Conservation (phyloP, 2,329 filamentous ascomycete genomes). For the Calonectria fujianensis region DNA sequence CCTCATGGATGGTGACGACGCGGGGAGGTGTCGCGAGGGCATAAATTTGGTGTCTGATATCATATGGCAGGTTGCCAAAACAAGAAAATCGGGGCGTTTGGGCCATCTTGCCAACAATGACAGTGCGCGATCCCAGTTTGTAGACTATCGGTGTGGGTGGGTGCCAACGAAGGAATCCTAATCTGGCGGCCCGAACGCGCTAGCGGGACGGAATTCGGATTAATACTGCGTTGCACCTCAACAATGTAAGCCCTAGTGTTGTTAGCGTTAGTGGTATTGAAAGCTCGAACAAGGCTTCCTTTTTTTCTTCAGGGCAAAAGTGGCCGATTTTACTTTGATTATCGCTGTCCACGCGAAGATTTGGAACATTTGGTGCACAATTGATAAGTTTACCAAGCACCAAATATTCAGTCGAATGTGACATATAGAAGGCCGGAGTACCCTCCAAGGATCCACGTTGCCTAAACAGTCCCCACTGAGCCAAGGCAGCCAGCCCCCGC, state of each 20-base stretch:
- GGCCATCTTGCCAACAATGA: background rate
- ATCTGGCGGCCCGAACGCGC: background rate
- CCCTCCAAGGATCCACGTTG: background rate
- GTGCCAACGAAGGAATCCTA: background rate
- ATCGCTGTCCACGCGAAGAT: background rate
- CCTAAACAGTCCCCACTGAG: background rate
- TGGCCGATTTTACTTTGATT: background rate
- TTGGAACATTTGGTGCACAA: background rate
- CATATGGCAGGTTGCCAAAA: background rate
- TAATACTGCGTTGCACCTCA: background rate
- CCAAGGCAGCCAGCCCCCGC: background rate
- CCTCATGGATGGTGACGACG: background rate
- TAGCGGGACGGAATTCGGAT: background rate
- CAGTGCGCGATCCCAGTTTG: background rate
- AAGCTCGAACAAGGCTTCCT: too few species aligned
- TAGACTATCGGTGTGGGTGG: background rate
- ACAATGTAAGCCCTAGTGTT: background rate
- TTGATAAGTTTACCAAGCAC: background rate
- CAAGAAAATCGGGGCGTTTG: background rate
- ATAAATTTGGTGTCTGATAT: constrained; percentile 1
- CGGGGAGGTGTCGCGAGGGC: background rate
- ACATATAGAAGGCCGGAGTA: background rate
- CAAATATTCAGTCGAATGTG: background rate
- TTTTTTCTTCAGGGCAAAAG: too few species aligned
- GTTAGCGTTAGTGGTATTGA: background rate